Conservation (phyloP, 495 filamentous ascomycete genomes). For the Aspergillus hancockii region DNA sequence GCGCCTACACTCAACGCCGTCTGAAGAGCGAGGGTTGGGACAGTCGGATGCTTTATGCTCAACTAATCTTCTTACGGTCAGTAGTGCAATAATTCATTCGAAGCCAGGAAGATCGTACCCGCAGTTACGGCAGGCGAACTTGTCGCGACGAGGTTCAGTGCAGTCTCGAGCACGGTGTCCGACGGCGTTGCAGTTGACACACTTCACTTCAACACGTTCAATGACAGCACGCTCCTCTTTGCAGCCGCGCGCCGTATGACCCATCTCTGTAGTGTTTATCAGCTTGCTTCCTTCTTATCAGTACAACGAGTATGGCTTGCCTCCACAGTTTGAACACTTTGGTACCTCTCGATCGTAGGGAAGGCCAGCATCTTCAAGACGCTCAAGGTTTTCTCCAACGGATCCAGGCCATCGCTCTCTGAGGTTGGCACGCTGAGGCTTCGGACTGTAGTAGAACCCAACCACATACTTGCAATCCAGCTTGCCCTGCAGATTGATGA, state of each 20-base stretch:
- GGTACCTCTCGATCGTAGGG: constrained; percentile 64
- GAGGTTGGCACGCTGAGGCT: constrained; percentile 62
- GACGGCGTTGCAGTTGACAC: constrained; percentile 72
- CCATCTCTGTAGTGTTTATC: constrained; percentile 56
- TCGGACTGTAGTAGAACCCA: constrained; percentile 62
- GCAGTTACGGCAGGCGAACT: constrained; percentile 81
- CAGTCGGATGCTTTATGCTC: constrained; percentile 65
- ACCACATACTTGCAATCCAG: constrained; percentile 73
- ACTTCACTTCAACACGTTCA: constrained; percentile 59
- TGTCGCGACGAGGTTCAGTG: constrained; percentile 57
- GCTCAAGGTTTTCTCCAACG: constrained; percentile 70
- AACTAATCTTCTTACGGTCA: constrained; percentile 39
- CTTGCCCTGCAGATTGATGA: constrained; percentile 84
- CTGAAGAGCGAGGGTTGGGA: constrained; percentile 69
- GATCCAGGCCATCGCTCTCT: constrained; percentile 64
- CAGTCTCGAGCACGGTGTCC: constrained; percentile 75
- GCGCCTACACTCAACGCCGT: constrained; percentile 75
- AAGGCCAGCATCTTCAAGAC: constrained; percentile 71
- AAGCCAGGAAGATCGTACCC: constrained; percentile 48
- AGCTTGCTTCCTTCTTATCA: neutral
- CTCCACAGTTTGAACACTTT: constrained; percentile 69
- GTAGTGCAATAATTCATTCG: constrained; percentile 15
- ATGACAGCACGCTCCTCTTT: constrained; percentile 55
- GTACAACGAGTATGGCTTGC: constrained; percentile 35
- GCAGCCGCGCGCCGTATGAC: constrained; percentile 70